Percentiles rank a stretch among this genome's conserved stretches.
Evolutionary conservation across 2,329 filamentous ascomycete species (phyloP).

Genomic region (Venturia carpophila): DNA sequence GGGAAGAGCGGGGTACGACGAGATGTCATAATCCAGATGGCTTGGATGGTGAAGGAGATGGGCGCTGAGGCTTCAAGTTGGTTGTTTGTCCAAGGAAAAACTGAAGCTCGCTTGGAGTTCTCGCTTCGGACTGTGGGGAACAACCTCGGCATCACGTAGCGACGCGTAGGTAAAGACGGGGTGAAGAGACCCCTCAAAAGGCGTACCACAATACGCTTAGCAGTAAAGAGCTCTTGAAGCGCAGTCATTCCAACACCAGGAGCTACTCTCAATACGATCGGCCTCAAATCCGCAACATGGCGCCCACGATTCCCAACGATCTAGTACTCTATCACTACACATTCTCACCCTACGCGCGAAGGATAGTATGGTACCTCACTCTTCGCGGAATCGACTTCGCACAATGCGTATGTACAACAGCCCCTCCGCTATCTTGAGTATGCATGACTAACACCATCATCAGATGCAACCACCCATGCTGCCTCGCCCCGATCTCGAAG

Average conservation of each 20-base stretch:
- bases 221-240: not conserved
- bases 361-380: slow-evolving; percentile 59
- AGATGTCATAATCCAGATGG: too few relatives aligned
- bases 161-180: not conserved
- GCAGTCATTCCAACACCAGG: not conserved
- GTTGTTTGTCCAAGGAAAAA: too few relatives aligned
- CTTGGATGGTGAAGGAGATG: too few relatives aligned
- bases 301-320: slow-evolving; percentile 27
- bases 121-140: too few relatives aligned
- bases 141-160: not conserved
- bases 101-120: too few relatives aligned
- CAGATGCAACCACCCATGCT: slow-evolving; percentile 59
- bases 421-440: not conserved
- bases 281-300: not conserved
- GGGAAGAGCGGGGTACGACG: too few relatives aligned
- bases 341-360: slow-evolving; percentile 55
- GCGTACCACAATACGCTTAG: too few relatives aligned
- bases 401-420: slow-evolving; percentile 57
- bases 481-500: slow-evolving; percentile 56
- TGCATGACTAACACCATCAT: not conserved
- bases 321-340: slow-evolving; percentile 60
- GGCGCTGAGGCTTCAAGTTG: too few relatives aligned
- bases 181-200: not conserved
- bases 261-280: not conserved
- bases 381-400: slow-evolving; percentile 58